Base-by-base conservation (phyloP, 495 filamentous ascomycete genomes). In the Recurvomyces mirabilis region DNA sequence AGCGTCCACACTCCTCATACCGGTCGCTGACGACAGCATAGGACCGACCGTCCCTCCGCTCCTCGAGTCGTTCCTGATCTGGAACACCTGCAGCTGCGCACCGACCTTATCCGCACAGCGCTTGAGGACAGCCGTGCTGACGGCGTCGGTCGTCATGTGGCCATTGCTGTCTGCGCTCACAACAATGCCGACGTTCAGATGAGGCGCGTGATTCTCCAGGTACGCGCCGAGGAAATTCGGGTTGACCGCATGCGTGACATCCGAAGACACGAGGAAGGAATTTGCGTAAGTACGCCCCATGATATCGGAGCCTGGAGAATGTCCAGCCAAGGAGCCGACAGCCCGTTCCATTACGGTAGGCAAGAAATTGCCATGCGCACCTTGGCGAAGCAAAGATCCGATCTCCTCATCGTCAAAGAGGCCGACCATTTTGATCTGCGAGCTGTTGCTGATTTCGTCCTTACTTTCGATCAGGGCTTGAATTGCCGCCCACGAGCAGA, bases 321-420 rank as follows among this genome's bases (percentile, higher is more conserved):
- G 49, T 20, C 61, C 53, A 0, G 73, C 59, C 41, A 94, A 79
- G 6, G 74, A 65, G 59, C 93, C 85, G 40, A 83, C 71, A 37
- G 84, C 79, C 41, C 89, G 82, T 57, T 88, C 82, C 43, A 98
- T 74, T 18, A 77, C 71, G 34, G 73, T 70, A 40, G 83, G 78
- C 43, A 94, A 73, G 66, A 94, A 87, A 67, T 94, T 95, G 37
- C 84, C 78, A 18, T 74, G 71, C 2, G 91, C 91, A 43, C 91
- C 91, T 63, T 98, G 89, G 29, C 91, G 82, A 41, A 94, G 75
- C 3, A 83, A 66, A 31, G 82, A 87, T 43, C 91, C 91, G 50
- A 98, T 91, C 59, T 98, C 91, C 58, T 98, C 91, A 56, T 94
- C 84, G 58, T 98, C 91, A 60, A 95, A 95, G 57, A 93, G 79